Base-by-base conservation (phyloP, 106 monocot species). In the Acanthochlamys bracteata region DNA sequence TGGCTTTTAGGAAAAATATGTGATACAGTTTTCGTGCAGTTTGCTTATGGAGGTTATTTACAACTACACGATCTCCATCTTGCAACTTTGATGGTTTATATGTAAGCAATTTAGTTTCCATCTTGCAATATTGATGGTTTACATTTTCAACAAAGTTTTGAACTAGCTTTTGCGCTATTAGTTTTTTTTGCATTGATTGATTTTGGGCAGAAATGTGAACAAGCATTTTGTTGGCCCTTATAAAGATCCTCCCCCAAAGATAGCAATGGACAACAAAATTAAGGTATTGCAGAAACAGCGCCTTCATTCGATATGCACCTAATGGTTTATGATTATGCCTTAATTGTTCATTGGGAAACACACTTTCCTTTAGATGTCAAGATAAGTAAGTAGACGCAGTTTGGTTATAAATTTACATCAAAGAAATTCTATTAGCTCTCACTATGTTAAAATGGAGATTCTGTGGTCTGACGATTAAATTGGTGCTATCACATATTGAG, bases 31-130 rank as follows among this genome's bases (percentile, higher is more conserved):
- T 49, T 10, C 17, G 17, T 9, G 9, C 49, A 49, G 10, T 49
- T 49, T 14, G 49, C 15, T 4, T 12, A 1, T 1, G 4, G 49
- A 49, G 1, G 10, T 49, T 12, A 10, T 2, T 49, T 2, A 10
- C 49, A 3, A 10, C 49, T 49, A 14, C 3, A 17, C 2, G 49
- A 49, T 49, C 49, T 45, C 43, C 43, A 45, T 45, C 7, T 7
- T 45, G 49, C 49, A 49, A 49, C 49, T 4, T 49, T 49, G 17
- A 10, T 49, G 49, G 49, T 49, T 49, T 49, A 49, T 49, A 10
- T 49, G 49, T 49, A 49, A 49, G 49, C 49, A 49, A 49, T 49
- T 49, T 49, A 49, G 17, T 49, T 49, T 14, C 49, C n/a, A n/a
- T n/a, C n/a, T n/a, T n/a, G n/a, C n/a, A n/a, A n/a, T n/a, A n/a